Evolutionary conservation across 805 yeast species (phyloP).

Genomic region (Yarrowia osloensis): DNA sequence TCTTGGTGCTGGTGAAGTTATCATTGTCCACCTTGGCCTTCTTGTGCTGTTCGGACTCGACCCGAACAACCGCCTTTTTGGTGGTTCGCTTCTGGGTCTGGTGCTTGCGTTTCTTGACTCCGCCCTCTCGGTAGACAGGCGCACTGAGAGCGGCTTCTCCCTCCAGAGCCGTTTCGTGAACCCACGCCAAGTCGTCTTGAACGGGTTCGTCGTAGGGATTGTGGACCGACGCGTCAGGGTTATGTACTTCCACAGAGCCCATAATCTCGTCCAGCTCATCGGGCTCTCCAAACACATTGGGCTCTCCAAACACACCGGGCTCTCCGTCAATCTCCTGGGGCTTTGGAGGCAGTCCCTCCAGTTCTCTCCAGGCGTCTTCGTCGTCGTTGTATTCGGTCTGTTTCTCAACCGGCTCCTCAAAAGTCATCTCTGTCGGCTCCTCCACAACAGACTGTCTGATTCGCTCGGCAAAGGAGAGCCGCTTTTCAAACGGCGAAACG

Average conservation of each 20-base stretch:
- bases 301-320: not conserved
- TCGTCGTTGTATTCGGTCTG: not conserved
- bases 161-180: not conserved
- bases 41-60: constrained; percentile 12
- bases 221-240: too few relatives aligned
- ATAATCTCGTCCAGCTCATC: constrained; percentile 8
- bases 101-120: not conserved
- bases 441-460: constrained; percentile 4
- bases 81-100: constrained; percentile 26
- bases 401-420: not conserved
- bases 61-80: not conserved
- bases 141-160: constrained; percentile 12
- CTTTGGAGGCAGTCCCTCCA: not conserved
- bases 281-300: not conserved
- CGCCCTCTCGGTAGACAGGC: not conserved
- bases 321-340: not conserved
- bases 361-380: constrained; percentile 7
- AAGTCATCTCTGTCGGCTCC: too few relatives aligned
- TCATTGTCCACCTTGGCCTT: constrained; percentile 16
- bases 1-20: constrained; percentile 2
- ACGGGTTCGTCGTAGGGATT: constrained; percentile 21
- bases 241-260: constrained; percentile 9
- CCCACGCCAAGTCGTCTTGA: constrained; percentile 15
- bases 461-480: constrained; percentile 18
- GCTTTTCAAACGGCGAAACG: constrained; percentile 1